Conservation (phyloP, 202 grass and related monocot species). For the Zoysia matrella region DNA sequence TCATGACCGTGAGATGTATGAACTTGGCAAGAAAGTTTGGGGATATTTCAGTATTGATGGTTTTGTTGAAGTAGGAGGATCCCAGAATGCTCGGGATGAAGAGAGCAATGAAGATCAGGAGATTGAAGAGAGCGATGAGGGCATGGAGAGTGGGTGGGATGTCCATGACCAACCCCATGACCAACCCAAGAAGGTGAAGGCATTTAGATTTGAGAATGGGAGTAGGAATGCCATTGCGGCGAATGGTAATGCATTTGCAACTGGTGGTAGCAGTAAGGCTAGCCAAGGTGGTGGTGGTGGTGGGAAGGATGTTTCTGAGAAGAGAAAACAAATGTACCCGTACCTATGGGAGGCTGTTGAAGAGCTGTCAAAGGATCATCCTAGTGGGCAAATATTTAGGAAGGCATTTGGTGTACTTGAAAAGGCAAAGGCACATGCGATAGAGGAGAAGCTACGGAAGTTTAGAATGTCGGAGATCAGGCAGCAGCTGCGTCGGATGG, state of each 20-base stretch:
- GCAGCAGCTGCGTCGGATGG: conserved; percentile 6
- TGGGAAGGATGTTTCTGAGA: conserved; percentile 18
- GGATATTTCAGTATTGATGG: not conserved
- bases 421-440: too few relatives aligned
- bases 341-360: too few relatives aligned
- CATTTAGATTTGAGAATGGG: conserved; percentile 25
- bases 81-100: conserved; percentile 17
- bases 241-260: conserved; percentile 29
- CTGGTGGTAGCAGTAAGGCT: not conserved
- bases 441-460: too few relatives aligned
- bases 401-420: too few relatives aligned
- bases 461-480: too few relatives aligned
- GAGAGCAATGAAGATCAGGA: conserved; percentile 25
- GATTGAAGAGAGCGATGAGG: conserved; percentile 29
- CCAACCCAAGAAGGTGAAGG: conserved; percentile 16
- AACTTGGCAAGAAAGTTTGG: conserved; percentile 63
- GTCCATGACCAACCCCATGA: not conserved
- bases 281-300: conserved; percentile 6
- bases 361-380: too few relatives aligned
- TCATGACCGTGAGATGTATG: conserved; percentile 44
- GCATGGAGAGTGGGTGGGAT: conserved; percentile 25
- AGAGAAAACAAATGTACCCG: conserved; percentile 35
- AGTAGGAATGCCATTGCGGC: conserved; percentile 20
- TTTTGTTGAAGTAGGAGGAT: not conserved
- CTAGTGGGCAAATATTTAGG: too few relatives aligned